Percentiles rank a stretch among this genome's conserved stretches.
phyloP scores from a whole-genome alignment of 2,329 filamentous ascomycete species.

The Nemania sp. region DNA sequence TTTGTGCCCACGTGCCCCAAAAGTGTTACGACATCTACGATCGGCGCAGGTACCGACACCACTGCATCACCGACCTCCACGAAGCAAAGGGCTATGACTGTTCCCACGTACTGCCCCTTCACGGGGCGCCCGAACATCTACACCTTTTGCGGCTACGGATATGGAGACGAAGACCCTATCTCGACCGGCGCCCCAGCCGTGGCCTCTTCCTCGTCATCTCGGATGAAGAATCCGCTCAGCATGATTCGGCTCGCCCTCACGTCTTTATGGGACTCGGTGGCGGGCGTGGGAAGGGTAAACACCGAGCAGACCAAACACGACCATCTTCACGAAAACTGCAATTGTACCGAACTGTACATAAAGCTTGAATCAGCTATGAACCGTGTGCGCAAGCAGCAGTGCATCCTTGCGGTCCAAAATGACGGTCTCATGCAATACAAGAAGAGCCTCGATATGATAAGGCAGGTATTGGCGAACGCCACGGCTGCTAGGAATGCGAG shows the following conservation, averaged over 20 bases:
- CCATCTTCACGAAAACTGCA: conserved; percentile 6
- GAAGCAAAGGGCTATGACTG: conserved; percentile 30
- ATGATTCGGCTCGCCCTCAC: conserved; percentile 5
- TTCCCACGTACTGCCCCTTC: conserved; percentile 42
- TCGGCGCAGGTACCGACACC: neutral
- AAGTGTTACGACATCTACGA: neutral
- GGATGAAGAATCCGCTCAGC: conserved; percentile 36
- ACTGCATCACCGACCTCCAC: neutral
- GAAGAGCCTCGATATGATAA: conserved; percentile 17
- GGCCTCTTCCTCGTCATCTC: conserved; percentile 10
- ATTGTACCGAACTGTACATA: conserved; percentile 14
- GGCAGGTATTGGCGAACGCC: conserved; percentile 22
- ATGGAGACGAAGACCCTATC: conserved; percentile 38
- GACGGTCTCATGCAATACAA: conserved; percentile 28
- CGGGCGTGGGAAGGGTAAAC: neutral
- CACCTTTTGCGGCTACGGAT: conserved; percentile 34
- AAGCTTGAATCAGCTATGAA: conserved; percentile 24
- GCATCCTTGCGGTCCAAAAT: conserved; percentile 31
- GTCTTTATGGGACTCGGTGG: conserved; percentile 32
- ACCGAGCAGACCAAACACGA: neutral
- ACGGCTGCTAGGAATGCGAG: neutral
- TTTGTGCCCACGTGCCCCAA: conserved; percentile 28
- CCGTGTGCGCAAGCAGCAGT: conserved; percentile 34
- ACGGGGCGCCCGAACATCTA: conserved; percentile 36
- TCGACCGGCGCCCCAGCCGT: conserved; percentile 15